Evolutionary conservation across 257 asterid genomes (phyloP).

Genomic region (Osmanthus fragrans): DNA sequence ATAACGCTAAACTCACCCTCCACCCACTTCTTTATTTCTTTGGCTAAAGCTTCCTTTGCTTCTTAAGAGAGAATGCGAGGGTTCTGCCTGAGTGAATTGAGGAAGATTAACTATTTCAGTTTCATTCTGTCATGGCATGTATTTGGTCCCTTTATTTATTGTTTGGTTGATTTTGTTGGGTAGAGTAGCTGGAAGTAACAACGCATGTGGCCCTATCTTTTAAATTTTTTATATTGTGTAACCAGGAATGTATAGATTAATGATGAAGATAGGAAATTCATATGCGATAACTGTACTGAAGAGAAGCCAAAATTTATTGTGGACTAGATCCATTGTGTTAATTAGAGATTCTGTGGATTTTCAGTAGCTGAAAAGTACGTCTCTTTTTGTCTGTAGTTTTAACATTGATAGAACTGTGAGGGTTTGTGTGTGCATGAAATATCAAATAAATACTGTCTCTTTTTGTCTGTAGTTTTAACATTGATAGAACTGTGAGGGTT

Average conservation of each 20-base stretch:
- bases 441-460: neutral
- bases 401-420: neutral
- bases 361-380: neutral
- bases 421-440: neutral
- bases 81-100: neutral
- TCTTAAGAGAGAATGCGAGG: neutral
- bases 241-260: neutral
- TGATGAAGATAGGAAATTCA: neutral
- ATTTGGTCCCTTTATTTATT: neutral
- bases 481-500: neutral
- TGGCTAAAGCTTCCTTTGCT: neutral
- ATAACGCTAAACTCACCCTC: neutral
- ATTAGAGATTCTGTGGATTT: conserved; percentile 1
- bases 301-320: conserved; percentile 1
- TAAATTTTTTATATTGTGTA: neutral
- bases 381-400: neutral
- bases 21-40: neutral
- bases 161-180: neutral
- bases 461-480: neutral
- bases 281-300: neutral
- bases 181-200: neutral
- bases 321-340: neutral
- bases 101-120: neutral
- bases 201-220: neutral
- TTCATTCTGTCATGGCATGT: neutral